Percentiles rank a stretch among this genome's conserved stretches.
Evolutionary conservation across 1,284 basidiomycete species (phyloP).

Genomic region (Mycena sp.): DNA sequence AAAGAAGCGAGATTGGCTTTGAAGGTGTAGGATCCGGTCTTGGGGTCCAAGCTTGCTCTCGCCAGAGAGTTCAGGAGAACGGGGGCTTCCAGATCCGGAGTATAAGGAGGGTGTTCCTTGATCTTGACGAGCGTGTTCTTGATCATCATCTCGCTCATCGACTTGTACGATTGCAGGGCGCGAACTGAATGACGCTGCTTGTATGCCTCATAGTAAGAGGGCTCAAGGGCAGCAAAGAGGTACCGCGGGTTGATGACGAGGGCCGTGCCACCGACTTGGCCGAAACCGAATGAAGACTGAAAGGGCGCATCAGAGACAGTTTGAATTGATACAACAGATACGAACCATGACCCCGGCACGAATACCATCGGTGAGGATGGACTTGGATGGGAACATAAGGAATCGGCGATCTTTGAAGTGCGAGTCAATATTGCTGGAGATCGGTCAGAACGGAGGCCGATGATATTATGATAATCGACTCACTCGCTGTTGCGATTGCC

Average conservation of each 20-base stretch:
- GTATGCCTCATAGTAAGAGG: constrained; percentile 81
- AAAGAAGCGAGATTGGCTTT: constrained; percentile 69
- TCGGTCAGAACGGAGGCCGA: background rate
- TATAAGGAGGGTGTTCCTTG: constrained; percentile 95
- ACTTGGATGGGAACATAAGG: constrained; percentile 97
- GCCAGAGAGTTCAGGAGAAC: constrained; percentile 96
- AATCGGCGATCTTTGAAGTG: constrained; percentile 91
- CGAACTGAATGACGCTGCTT: constrained; percentile 74
- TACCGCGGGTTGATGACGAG: constrained; percentile 93
- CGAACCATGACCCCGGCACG: constrained; percentile 88
- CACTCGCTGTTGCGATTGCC: constrained; percentile 96
- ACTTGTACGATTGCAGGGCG: constrained; percentile 85
- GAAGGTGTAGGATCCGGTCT: constrained; percentile 89
- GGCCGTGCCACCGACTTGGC: constrained; percentile 96
- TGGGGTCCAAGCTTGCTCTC: constrained; percentile 82
- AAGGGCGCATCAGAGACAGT: background rate
- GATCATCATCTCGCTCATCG: constrained; percentile 96
- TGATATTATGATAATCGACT: constrained; percentile 41
- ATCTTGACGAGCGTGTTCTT: constrained; percentile 93
- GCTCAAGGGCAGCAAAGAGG: constrained; percentile 86
- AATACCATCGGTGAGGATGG: constrained; percentile 93
- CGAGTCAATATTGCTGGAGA: constrained; percentile 91
- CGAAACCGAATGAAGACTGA: constrained; percentile 97
- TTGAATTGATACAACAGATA: background rate
- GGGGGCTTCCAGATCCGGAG: constrained; percentile 85